Conservation (phyloP, 2,329 filamentous ascomycete species). For the Aureobasidium namibiae region DNA sequence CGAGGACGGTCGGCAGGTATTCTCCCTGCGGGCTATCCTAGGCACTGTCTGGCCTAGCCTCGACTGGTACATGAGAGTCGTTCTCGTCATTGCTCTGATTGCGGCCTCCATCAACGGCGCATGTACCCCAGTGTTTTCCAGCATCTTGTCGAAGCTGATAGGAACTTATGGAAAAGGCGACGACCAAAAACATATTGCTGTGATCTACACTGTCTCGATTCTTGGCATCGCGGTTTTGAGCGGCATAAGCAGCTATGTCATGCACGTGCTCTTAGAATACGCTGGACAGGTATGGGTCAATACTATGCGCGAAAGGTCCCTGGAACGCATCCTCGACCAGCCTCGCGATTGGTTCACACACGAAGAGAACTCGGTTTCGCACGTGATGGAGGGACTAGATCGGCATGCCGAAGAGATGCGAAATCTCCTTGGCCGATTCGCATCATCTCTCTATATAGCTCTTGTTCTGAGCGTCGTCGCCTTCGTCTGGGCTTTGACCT, state of each 20-base stretch:
- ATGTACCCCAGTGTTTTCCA: conserved; percentile 67
- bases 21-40: conserved; percentile 47
- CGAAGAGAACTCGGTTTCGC: conserved; percentile 53
- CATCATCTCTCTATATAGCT: conserved; percentile 60
- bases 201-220: conserved; percentile 62
- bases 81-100: conserved; percentile 53
- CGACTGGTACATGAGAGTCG: conserved; percentile 39
- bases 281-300: conserved; percentile 73
- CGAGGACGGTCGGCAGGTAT: background rate
- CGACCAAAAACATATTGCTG: conserved; percentile 42
- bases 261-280: conserved; percentile 64
- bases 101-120: conserved; percentile 57
- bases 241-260: conserved; percentile 54
- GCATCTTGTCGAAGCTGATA: conserved; percentile 64
- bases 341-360: conserved; percentile 71
- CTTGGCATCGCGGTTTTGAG: conserved; percentile 61
- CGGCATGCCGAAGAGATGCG: conserved; percentile 81
- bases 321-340: conserved; percentile 65
- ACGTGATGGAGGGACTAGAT: conserved; percentile 65
- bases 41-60: conserved; percentile 64
- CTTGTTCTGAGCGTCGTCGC: conserved; percentile 60
- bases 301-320: conserved; percentile 56
- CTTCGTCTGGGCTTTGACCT: conserved; percentile 62
- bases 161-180: conserved; percentile 55
- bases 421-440: conserved; percentile 70